Evolutionary conservation across 306 rosid species (phyloP).

Genomic region (Casuarina equisetifolia): DNA sequence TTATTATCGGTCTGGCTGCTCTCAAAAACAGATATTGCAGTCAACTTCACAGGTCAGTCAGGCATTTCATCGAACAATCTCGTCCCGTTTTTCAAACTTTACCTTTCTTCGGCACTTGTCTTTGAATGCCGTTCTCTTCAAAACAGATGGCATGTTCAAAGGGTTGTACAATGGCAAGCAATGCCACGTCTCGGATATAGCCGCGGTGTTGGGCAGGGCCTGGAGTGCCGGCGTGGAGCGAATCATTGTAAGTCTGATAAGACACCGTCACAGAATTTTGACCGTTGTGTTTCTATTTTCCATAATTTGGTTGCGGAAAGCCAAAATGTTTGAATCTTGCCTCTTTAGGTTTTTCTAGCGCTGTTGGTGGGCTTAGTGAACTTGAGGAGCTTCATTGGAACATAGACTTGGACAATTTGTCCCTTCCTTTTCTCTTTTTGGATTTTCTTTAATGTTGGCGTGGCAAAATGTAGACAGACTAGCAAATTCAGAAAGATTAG

Average conservation of each 20-base stretch:
- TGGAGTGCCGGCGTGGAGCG: constrained; percentile 92
- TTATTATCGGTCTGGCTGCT: neutral
- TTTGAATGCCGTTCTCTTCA: neutral
- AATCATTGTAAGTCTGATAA: constrained; percentile 55
- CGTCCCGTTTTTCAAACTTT: neutral
- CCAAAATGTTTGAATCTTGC: neutral
- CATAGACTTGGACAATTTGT: neutral
- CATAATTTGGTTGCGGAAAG: neutral
- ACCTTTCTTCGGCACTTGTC: neutral
- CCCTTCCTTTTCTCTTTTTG: neutral
- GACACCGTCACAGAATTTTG: neutral
- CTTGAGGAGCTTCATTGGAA: constrained; percentile 2
- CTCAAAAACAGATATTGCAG: constrained; percentile 72
- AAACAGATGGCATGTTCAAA: constrained; percentile 89
- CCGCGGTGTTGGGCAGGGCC: constrained; percentile 77
- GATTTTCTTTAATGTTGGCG: neutral
- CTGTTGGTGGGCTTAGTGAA: neutral
- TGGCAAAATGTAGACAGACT: neutral
- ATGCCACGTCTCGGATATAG: constrained; percentile 72
- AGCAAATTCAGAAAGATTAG: constrained; percentile 4
- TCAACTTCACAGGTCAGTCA: constrained; percentile 77
- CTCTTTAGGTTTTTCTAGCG: neutral
- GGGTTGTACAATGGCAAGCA: constrained; percentile 93
- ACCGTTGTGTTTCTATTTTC: neutral
- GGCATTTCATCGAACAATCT: constrained; percentile 56